Percentiles rank a stretch among this genome's conserved stretches.
Evolutionary conservation across 331 rosid genomes (phyloP).

Genomic region (Rosa hybrid): DNA sequence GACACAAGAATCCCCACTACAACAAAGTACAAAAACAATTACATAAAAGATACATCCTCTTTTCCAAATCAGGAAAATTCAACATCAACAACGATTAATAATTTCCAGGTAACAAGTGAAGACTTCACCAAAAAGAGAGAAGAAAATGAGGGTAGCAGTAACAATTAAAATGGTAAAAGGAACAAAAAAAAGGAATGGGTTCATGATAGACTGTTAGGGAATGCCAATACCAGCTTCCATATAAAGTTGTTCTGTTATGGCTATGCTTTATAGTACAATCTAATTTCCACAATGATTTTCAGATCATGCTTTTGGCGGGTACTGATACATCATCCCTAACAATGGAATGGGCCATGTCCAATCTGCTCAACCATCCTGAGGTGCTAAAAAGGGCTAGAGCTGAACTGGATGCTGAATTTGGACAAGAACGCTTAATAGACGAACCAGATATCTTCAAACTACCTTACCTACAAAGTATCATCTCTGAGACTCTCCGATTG

Average conservation of each 20-base stretch:
- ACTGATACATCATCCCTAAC: conserved; percentile 6
- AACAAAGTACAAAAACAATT: no score
- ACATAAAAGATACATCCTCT: no score
- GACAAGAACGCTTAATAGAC: not conserved
- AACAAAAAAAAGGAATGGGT: not conserved
- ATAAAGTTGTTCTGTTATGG: no score
- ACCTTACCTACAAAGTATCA: not conserved
- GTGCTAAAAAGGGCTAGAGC: conserved; percentile 2
- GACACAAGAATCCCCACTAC: no score
- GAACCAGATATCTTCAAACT: conserved; percentile 9
- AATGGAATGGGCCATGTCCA: not conserved
- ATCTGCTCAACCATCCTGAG: conserved; percentile 4
- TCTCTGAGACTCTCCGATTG: conserved; percentile 14
- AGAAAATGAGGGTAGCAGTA: not conserved
- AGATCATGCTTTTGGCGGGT: conserved; percentile 6
- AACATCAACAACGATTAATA: no score
- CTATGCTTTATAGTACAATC: not conserved
- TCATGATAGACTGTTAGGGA: not conserved
- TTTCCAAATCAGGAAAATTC: no score
- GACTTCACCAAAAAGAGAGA: not conserved
- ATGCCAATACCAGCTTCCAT: no score
- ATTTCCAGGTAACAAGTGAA: no score
- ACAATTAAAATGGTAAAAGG: not conserved
- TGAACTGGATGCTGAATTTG: not conserved
- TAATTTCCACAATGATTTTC: not conserved